These are phyloP conservation scores for Emericellopsis atlantica DNA, from an alignment of 2,329 filamentous ascomycete species.

Conservation along the genomic window DNA sequence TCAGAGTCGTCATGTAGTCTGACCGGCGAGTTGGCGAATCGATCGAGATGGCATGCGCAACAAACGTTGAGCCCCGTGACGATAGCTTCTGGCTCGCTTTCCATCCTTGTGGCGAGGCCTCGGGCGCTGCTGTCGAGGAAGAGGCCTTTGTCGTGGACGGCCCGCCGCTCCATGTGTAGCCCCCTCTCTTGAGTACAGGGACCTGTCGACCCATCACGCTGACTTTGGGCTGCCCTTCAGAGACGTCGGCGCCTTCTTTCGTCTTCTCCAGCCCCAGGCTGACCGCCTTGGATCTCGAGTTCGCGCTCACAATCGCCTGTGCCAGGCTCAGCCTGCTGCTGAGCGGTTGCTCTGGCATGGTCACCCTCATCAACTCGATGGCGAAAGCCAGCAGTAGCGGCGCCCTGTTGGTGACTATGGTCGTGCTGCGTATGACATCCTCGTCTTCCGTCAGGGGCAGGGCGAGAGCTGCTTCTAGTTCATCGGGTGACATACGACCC, in stretches of 20 bases:
- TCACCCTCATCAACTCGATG: slow-evolving; percentile 59
- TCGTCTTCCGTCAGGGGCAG: slow-evolving; percentile 47
- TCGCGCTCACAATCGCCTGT: slow-evolving; percentile 73
- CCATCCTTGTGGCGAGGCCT: slow-evolving; percentile 25
- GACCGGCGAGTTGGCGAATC: slow-evolving; percentile 27
- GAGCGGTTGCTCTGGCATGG: slow-evolving; percentile 73
- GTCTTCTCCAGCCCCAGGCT: slow-evolving; percentile 60
- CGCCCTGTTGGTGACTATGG: slow-evolving; percentile 64
- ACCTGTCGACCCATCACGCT: slow-evolving; percentile 63
- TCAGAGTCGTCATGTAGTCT: slow-evolving; percentile 30
- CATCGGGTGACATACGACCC: slow-evolving; percentile 33
- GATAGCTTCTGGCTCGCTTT: slow-evolving; percentile 35
- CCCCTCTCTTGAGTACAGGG: slow-evolving; percentile 63
- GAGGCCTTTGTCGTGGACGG: background rate
- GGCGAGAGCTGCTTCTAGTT: slow-evolving; percentile 49
- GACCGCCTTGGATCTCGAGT: slow-evolving; percentile 64
- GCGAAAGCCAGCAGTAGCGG: slow-evolving; percentile 75
- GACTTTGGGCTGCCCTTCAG: slow-evolving; percentile 62
- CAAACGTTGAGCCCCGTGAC: slow-evolving; percentile 41
- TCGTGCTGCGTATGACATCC: slow-evolving; percentile 41
- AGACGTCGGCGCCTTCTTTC: slow-evolving; percentile 55
- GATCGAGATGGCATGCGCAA: slow-evolving; percentile 33
- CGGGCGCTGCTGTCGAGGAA: slow-evolving; percentile 6
- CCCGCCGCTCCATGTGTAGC: slow-evolving; percentile 38
- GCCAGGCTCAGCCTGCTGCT: slow-evolving; percentile 76